A percentile compares a stretch with the other conserved stretches of the same genome.
phyloP scores from a whole-genome alignment of 345 rosid species.

The Physaria fendleri region DNA sequence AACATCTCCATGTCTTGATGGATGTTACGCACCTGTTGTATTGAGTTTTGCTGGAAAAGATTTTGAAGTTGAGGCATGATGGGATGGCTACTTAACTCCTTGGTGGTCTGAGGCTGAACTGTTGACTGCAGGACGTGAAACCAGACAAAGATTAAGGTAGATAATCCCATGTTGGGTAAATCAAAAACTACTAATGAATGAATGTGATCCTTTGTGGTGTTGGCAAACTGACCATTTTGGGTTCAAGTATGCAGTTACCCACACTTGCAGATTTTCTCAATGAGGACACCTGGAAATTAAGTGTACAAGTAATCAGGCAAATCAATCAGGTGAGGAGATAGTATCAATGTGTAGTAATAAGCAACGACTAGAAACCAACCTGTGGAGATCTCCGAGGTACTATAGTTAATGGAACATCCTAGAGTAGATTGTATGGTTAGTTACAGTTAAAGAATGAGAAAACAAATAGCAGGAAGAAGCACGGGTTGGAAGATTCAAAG shows the following conservation, averaged over 20 bases:
- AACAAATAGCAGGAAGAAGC: constrained; percentile 56
- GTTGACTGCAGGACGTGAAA: constrained; percentile 41
- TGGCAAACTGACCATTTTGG: constrained; percentile 41
- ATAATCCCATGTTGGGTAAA: background rate
- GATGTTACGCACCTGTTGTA: constrained; percentile 62
- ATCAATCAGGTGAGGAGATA: background rate
- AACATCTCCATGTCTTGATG: constrained; percentile 5
- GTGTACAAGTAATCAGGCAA: constrained; percentile 24
- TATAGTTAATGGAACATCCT: constrained; percentile 85
- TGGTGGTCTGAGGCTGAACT: constrained; percentile 48
- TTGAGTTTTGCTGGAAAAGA: constrained; percentile 74
- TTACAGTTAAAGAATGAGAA: constrained; percentile 10
- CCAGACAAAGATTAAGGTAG: constrained; percentile 4
- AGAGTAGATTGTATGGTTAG: constrained; percentile 46
- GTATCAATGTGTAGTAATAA: background rate
- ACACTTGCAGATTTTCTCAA: constrained; percentile 94
- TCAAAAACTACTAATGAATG: background rate
- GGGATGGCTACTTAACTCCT: constrained; percentile 42
- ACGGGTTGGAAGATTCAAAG: constrained; percentile 83
- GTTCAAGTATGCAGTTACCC: constrained; percentile 77
- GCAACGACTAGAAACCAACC: constrained; percentile 46
- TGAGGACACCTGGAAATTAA: constrained; percentile 62
- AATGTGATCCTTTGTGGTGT: background rate
- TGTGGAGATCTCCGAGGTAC: constrained; percentile 82
- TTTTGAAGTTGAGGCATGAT: constrained; percentile 84